Conservation (phyloP, 805 yeast species). For the Myxozyma nipponensis region DNA sequence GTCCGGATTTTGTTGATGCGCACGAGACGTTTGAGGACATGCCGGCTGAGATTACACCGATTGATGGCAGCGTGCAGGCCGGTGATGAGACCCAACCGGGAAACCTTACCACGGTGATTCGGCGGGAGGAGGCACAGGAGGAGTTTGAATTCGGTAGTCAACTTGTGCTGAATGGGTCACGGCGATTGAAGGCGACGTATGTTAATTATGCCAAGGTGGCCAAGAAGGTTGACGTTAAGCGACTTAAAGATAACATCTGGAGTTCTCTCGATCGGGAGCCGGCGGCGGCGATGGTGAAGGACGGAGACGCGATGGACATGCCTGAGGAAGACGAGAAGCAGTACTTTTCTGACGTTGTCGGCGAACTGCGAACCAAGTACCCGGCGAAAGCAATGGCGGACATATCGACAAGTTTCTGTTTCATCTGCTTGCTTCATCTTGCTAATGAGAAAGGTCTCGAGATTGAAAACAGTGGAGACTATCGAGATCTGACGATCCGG, state of each 20-base stretch:
- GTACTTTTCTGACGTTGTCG: slow-evolving; percentile 48
- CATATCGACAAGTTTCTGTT: slow-evolving; percentile 78
- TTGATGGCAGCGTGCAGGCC: neutral
- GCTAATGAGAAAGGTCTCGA: slow-evolving; percentile 80
- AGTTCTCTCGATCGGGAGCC: slow-evolving; percentile 38
- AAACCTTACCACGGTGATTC: slow-evolving; percentile 10
- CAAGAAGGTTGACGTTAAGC: slow-evolving; percentile 71
- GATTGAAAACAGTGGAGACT: slow-evolving; percentile 47
- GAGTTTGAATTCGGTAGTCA: slow-evolving; percentile 27
- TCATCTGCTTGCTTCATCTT: slow-evolving; percentile 75
- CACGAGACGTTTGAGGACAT: slow-evolving; percentile 7
- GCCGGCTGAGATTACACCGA: neutral
- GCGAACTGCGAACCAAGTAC: slow-evolving; percentile 51
- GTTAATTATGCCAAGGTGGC: slow-evolving; percentile 66
- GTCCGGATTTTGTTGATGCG: slow-evolving; percentile 16
- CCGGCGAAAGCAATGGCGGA: slow-evolving; percentile 56
- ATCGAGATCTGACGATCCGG: slow-evolving; percentile 31
- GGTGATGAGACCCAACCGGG: neutral
- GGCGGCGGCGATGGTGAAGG: slow-evolving; percentile 30
- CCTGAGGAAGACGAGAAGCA: slow-evolving; percentile 12
- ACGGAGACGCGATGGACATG: slow-evolving; percentile 29
- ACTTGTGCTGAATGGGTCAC: slow-evolving; percentile 16
- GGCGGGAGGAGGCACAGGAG: slow-evolving; percentile 13
- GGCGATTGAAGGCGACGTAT: slow-evolving; percentile 31
- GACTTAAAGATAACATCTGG: slow-evolving; percentile 76